Percentiles rank a stretch among this genome's conserved stretches.
These are phyloP conservation scores for Vachellia collinsii DNA, from an alignment of 306 rosid species.

Conservation along the genomic window DNA sequence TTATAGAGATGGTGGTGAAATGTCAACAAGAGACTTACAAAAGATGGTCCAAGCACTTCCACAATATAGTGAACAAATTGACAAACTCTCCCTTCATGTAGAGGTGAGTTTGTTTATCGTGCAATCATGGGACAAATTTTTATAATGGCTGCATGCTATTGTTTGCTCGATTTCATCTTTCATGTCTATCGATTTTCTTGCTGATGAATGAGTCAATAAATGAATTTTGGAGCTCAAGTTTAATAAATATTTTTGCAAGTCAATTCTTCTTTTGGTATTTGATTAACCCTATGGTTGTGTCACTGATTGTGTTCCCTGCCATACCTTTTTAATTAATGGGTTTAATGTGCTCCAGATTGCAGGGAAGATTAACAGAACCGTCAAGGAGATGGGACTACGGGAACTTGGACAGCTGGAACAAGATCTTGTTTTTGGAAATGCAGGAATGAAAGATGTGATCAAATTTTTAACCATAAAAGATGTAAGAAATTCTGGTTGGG, in stretches of 20 bases:
- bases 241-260: slow-evolving; percentile 23
- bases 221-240: slow-evolving; percentile 19
- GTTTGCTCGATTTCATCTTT: slow-evolving; percentile 11
- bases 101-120: slow-evolving; percentile 69
- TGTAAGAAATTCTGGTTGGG: slow-evolving; percentile 61
- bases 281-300: not conserved
- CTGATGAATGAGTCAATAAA: slow-evolving; percentile 13
- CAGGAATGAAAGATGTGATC: slow-evolving; percentile 88
- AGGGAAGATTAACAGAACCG: slow-evolving; percentile 68
- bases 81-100: slow-evolving; percentile 93
- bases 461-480: slow-evolving; percentile 71
- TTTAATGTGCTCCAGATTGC: slow-evolving; percentile 72
- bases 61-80: slow-evolving; percentile 95
- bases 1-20: slow-evolving; percentile 73
- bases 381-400: slow-evolving; percentile 76
- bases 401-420: slow-evolving; percentile 96
- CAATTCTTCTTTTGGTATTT: not conserved
- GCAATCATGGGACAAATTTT: not conserved
- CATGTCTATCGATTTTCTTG: slow-evolving; percentile 22
- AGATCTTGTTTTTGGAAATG: slow-evolving; percentile 96
- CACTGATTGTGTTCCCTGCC: slow-evolving; percentile 30
- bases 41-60: slow-evolving; percentile 99
- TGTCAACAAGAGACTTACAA: slow-evolving; percentile 92
- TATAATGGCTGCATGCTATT: slow-evolving; percentile 27
- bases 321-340: slow-evolving; percentile 28